Conservation (phyloP, 2,329 filamentous ascomycete genomes). For the Aspergillus transmontanensis region DNA sequence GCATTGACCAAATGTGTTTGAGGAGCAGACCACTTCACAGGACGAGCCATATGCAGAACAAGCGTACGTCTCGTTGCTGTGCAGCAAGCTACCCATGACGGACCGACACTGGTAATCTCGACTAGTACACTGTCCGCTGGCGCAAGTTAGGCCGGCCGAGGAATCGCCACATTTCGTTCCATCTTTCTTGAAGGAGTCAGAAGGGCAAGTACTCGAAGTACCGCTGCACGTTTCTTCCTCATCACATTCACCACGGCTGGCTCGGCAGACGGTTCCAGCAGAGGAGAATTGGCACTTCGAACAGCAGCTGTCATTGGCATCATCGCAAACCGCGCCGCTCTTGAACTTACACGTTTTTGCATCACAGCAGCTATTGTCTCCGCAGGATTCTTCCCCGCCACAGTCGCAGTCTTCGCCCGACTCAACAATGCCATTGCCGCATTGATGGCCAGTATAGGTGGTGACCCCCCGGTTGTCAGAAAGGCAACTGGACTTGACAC, state of each 20-base stretch:
- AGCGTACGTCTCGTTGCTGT: conserved; percentile 75
- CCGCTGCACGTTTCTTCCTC: conserved; percentile 82
- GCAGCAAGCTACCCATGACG: conserved; percentile 74
- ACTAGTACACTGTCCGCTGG: conserved; percentile 92
- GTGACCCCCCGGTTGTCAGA: conserved; percentile 82
- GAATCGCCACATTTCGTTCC: conserved; percentile 69
- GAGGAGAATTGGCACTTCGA: conserved; percentile 47
- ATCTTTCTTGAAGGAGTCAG: conserved; percentile 69
- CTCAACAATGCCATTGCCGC: conserved; percentile 97
- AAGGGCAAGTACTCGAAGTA: conserved; percentile 70
- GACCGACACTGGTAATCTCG: conserved; percentile 86
- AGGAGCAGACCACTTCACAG: conserved; percentile 76
- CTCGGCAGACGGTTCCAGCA: conserved; percentile 74
- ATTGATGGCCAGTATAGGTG: conserved; percentile 80
- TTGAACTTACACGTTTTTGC: conserved; percentile 84
- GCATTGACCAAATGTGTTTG: conserved; percentile 70
- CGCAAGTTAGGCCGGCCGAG: conserved; percentile 67
- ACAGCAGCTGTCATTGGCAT: conserved; percentile 53
- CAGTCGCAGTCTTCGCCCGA: conserved; percentile 94
- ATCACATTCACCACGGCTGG: conserved; percentile 79
- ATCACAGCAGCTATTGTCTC: conserved; percentile 79
- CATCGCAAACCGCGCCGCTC: conserved; percentile 71
- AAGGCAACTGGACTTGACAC: conserved; percentile 75
- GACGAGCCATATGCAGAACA: conserved; percentile 65
- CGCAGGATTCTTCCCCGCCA: conserved; percentile 73